Evolutionary conservation across 2,329 filamentous ascomycete genomes (phyloP), one percentile per base, ranked within the genome.

Genomic region (Cladophialophora psammophila): DNA sequence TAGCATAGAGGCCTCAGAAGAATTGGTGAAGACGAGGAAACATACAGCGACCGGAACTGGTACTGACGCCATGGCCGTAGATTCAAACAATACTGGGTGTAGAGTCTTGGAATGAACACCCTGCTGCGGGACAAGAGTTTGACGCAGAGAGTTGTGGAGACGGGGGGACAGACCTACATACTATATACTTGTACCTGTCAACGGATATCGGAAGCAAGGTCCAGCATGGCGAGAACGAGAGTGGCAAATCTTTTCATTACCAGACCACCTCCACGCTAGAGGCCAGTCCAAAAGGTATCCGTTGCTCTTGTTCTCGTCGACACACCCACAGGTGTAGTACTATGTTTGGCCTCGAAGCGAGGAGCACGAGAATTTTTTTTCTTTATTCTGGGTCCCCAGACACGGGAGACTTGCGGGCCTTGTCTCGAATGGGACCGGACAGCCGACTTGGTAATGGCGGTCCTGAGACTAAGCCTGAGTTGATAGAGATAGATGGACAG

Each of bases 61-160:
- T 38, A 63, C 58, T 18, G 65, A 57, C 34, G 65, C 58, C 68
- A 70, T 70, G 53, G 48, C 48, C 56, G 60, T 50, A 9, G 54
- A 18, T 12, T 54, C 20, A 52, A 20, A 50, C 45, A 26, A 50
- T 13, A 38, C 26, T 48, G 36, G 18, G 45, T 31, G 34, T 38
- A 31, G 35, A 48, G 15, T 38, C 31, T 42, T 10, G 20, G 55
- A 13, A 53, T 8, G 4, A 18, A 26, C 38, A 31, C 45, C 13
- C 18, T 36, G 59, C 18, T 36, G 59, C 59, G 31, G 57, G 42
- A 40, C 45, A 40, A 26, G 40, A 53, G n/a, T 34, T 58, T 59
- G 42, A 55, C 13, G 36, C 53, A 54, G 53, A 53, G 57, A 54
- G 4, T 35, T 36, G 53, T 54, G 58, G 40, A 53, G 59, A 18